Evolutionary conservation across 768 basidiomycete genomes (phyloP).

Genomic region (Russula ochroleuca): DNA sequence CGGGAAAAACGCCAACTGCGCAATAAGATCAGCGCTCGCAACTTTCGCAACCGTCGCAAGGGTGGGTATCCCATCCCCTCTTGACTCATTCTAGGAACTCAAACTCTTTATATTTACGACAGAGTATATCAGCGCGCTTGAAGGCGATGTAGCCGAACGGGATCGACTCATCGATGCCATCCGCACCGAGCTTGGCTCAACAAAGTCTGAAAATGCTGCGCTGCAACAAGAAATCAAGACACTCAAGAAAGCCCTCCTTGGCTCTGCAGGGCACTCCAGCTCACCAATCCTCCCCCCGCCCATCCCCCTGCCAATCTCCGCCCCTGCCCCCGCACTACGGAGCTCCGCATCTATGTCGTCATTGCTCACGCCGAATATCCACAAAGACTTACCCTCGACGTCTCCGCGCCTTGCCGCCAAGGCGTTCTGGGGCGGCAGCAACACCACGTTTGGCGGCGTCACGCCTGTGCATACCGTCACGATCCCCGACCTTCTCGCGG

Average conservation of each 20-base stretch:
- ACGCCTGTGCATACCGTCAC: constrained; percentile 84
- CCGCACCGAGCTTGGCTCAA: constrained; percentile 74
- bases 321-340: constrained; percentile 25
- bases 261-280: constrained; percentile 48
- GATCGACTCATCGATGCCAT: constrained; percentile 88
- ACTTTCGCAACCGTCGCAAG: constrained; percentile 92
- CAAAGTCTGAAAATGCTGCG: constrained; percentile 77
- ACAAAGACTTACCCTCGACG: constrained; percentile 64
- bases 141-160: constrained; percentile 88
- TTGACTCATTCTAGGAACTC: constrained; percentile 4
- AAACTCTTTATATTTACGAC: constrained; percentile 13
- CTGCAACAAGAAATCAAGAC: constrained; percentile 71
- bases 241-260: constrained; percentile 70
- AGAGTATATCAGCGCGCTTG: constrained; percentile 95
- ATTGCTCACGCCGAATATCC: constrained; percentile 61
- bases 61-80: constrained; percentile 43
- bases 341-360: constrained; percentile 27
- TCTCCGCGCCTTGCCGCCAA: constrained; percentile 52
- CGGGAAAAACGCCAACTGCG: constrained; percentile 95
- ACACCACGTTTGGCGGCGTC: constrained; percentile 52
- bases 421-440: constrained; percentile 81
- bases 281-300: constrained; percentile 45
- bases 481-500: constrained; percentile 54
- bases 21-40: constrained; percentile 95
- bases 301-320: constrained; percentile 36